Conservation (phyloP, 2,329 filamentous ascomycete species). For the Bipolaris oryzae region DNA sequence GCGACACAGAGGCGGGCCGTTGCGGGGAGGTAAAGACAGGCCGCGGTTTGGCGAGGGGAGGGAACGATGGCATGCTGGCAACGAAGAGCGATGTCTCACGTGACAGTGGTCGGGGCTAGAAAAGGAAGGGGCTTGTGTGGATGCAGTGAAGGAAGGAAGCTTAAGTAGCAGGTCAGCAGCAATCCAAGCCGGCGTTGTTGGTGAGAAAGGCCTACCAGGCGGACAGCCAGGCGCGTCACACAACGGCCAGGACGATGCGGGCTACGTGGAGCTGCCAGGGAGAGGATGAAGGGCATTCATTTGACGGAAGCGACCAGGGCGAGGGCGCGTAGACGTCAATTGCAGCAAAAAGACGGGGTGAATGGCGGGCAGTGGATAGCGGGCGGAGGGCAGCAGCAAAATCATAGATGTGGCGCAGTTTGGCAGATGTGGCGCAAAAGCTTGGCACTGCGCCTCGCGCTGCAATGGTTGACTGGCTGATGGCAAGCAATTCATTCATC, state of each 20-base stretch:
- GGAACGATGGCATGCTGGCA: neutral
- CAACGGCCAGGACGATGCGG: conserved; percentile 28
- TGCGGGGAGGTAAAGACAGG: neutral
- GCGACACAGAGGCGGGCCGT: neutral
- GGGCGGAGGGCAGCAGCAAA: conserved; percentile 15
- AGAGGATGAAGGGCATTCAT: conserved; percentile 47
- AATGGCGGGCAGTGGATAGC: conserved; percentile 10
- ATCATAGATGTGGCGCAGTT: neutral
- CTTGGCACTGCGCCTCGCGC: conserved; percentile 33
- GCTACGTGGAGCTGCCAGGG: conserved; percentile 44
- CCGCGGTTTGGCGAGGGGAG: neutral
- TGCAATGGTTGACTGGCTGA: conserved; percentile 2
- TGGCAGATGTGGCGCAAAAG: conserved; percentile 17
- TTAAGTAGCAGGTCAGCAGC: conserved; percentile 3
- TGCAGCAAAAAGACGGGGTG: conserved; percentile 13
- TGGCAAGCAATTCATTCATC: conserved; percentile 18
- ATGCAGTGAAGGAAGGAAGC: neutral
- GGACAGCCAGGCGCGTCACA: conserved; percentile 19
- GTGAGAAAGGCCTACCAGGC: conserved; percentile 19
- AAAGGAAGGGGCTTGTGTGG: neutral
- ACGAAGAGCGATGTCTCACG: neutral
- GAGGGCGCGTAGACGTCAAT: conserved; percentile 21
- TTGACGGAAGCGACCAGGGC: conserved; percentile 22
- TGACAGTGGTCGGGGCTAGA: neutral
- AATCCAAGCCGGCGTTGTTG: neutral